Evolutionary conservation across 2,329 filamentous ascomycete species (phyloP), one percentile per base, ranked within the genome.

Genomic region (Colletotrichum sp.): DNA sequence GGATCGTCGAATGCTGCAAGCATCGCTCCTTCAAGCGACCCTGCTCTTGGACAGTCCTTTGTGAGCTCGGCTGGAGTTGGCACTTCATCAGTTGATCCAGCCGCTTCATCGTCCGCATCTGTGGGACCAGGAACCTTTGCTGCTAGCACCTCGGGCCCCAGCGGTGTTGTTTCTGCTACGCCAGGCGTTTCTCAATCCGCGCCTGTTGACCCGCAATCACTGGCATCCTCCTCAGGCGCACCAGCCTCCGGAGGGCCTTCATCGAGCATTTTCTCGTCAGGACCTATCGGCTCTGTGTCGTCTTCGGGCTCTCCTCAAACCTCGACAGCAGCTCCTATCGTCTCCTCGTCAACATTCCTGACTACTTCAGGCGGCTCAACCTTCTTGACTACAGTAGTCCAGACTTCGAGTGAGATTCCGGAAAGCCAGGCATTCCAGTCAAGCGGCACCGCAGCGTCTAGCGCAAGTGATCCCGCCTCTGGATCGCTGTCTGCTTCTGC

Each of bases 231-330:
- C 2, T 49, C 44, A n/a, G 44, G n/a, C 7, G n/a, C 44, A 49
- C 10, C 10, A 21, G 44, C n/a, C 6, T 49, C 44, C 18, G 44
- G 44, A n/a, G 44, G 9, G 9, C n/a, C 44, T 21, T 49, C 44
- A 0, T 49, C 44, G 0, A 49, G 44, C 6, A 0, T 21, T 49
- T 49, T 49, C 44, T 21, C 44, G 44, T 49, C 44, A 49, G n/a
- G n/a, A 0, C 0, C 44, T 6, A 4, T n/a, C 0, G 44, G 44
- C n/a, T 7, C 44, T 49, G 10, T 21, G 0, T 49, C 44, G 10
- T 1, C n/a, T 21, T 49, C n/a, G 9, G 44, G n/a, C 9, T n/a
- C 6, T 21, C 44, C 6, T 4, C 44, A 49, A n/a, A 49, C 3
- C 44, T 49, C 44, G 10, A 49, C 44, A 0, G 44, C 44, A 1